These are phyloP conservation scores for Coelastrella sp. DNA, from an alignment of 139 green algal species.

Conservation along the genomic window DNA sequence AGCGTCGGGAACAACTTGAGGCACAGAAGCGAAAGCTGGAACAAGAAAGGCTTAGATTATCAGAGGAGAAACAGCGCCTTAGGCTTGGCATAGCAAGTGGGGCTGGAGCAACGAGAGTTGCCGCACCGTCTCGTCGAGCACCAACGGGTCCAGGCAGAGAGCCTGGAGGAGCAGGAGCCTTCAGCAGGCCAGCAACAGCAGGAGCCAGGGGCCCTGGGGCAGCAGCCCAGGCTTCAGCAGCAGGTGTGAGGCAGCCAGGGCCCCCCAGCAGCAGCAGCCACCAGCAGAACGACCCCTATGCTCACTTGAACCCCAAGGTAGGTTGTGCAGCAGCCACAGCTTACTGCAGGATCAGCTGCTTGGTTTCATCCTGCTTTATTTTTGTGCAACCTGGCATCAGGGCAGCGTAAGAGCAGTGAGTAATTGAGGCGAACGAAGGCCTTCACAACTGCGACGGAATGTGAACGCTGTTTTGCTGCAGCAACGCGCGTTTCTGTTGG, in stretches of 20 bases:
- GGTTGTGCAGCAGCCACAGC: neutral
- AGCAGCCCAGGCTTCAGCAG: constrained; percentile 17
- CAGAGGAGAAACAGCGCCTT: constrained; percentile 20
- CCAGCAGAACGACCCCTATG: constrained; percentile 35
- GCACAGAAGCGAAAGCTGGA: neutral
- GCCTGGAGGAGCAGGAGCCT: neutral
- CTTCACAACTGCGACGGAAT: too few relatives aligned
- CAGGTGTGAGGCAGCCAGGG: neutral
- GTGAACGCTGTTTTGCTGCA: neutral
- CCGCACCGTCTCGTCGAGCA: neutral
- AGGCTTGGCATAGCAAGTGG: neutral
- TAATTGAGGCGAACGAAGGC: too few relatives aligned
- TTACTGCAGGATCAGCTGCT: too few relatives aligned
- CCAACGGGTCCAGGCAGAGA: constrained; percentile 20
- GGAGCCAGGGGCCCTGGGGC: neutral
- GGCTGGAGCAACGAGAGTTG: neutral
- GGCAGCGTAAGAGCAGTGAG: too few relatives aligned
- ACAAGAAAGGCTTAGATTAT: neutral
- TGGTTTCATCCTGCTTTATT: too few relatives aligned
- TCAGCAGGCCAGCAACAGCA: neutral
- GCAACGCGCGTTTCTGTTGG: constrained; percentile 47
- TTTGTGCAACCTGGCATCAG: too few relatives aligned
- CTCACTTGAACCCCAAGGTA: constrained; percentile 35
- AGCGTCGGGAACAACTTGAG: constrained; percentile 7
- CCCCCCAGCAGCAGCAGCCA: constrained; percentile 40